Base-by-base conservation (phyloP, 1,284 basidiomycete genomes). In the Albatrellus sp. region DNA sequence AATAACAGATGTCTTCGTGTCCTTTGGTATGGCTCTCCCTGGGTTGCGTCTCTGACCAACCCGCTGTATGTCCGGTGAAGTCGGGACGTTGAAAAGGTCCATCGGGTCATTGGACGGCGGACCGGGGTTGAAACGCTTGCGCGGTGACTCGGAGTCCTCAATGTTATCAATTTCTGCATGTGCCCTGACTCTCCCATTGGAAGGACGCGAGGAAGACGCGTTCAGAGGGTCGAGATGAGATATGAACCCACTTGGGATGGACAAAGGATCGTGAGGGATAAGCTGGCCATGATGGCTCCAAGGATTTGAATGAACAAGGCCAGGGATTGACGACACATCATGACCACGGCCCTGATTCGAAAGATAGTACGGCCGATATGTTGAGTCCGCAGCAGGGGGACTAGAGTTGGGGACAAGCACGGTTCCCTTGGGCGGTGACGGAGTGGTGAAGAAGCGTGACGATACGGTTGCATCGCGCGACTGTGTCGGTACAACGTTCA, bases 361-460 rank as follows among this genome's bases (percentile, higher is more conserved):
- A 11, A 58, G 60, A 58, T 73, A 63, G 33, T 40, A 14, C n/a
- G 44, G 43, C 13, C 44, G 34, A 14, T 39, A 16, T 19, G 35
- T 12, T 7, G 43, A 17, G 14, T 44, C 14, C 6, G 38, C 24
- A 20, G 47, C 39, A 36, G 43, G 37, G 33, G 50, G 51, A 30
- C 81, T 86, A 45, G 85, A 87, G 61, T 70, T 80, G 30, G 83
- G 83, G 24, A 83, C 81, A 43, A 87, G 75, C 43, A 87, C 61
- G 43, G 64, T 73, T 56, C 73, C 75, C 35, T 65, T 54, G 28
- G 66, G 59, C 2, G 59, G 56, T 32, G 65, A 60, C 39, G 65
- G 50, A 19, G 62, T 52, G 41, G 58, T 46, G 44, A 70, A 70
- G 60, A 61, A 73, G 50, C 65, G 67, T 42, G 68, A 65, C 57